phyloP scores from a whole-genome alignment of 805 yeast species.

The Candida namnaoensis region DNA sequence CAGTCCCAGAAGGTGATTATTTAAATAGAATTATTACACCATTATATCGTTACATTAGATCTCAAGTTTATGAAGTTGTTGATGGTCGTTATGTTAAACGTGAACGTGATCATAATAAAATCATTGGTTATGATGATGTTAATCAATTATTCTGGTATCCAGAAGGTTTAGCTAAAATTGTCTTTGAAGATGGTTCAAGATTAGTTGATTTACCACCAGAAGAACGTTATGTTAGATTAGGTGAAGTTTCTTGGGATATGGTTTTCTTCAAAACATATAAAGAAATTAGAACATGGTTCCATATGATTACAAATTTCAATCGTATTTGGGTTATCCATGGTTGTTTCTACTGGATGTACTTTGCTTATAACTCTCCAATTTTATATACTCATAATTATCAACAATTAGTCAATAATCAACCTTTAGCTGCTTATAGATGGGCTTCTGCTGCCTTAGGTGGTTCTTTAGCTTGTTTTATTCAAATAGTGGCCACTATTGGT shows the following conservation, averaged over 20 bases:
- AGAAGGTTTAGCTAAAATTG: constrained; percentile 92
- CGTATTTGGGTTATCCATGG: constrained; percentile 97
- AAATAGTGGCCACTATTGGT: constrained; percentile 77
- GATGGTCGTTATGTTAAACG: constrained; percentile 81
- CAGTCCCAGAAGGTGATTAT: constrained; percentile 83
- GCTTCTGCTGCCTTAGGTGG: constrained; percentile 93
- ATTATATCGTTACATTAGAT: constrained; percentile 66
- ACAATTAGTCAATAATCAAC: constrained; percentile 77
- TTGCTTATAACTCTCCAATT: constrained; percentile 87
- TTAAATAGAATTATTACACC: constrained; percentile 92
- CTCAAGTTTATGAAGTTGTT: constrained; percentile 73
- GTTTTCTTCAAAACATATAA: constrained; percentile 94
- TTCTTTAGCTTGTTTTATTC: constrained; percentile 71
- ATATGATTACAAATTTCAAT: constrained; percentile 87
- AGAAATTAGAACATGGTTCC: constrained; percentile 97
- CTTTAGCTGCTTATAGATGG: constrained; percentile 89
- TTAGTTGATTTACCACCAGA: constrained; percentile 82
- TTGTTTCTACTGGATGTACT: constrained; percentile 89
- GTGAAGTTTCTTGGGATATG: constrained; percentile 86
- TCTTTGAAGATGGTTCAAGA: constrained; percentile 87
- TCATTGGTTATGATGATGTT: constrained; percentile 94
- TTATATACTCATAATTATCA: constrained; percentile 81
- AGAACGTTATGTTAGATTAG: constrained; percentile 83
- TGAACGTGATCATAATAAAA: constrained; percentile 74
- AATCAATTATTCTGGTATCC: constrained; percentile 99